A percentile compares a stretch with the other conserved stretches of the same genome.
These are phyloP conservation scores for Cystoisospora suis DNA, from an alignment of 169 alveolate genomes.

Conservation along the genomic window DNA sequence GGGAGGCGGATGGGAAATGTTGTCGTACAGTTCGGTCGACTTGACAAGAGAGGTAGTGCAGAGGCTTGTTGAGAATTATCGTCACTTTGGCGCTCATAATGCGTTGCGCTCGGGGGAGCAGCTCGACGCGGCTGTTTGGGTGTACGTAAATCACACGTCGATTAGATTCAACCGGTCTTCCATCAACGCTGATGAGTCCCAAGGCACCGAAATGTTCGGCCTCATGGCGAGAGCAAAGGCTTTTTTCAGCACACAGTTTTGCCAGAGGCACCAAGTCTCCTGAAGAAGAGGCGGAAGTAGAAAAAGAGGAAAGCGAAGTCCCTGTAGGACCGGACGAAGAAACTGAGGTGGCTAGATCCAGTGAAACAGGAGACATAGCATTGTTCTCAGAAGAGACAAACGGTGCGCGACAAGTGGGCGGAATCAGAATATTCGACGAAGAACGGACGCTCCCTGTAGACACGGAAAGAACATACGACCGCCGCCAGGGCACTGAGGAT, in stretches of 20 bases:
- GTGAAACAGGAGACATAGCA: too few species aligned
- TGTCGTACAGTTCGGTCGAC: slow-evolving; percentile 20
- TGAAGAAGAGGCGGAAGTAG: neutral
- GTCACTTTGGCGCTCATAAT: slow-evolving; percentile 26
- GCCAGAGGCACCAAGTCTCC: neutral
- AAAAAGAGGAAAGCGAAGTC: neutral
- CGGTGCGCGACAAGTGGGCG: too few species aligned
- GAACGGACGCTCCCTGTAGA: too few species aligned
- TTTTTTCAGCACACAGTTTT: slow-evolving; percentile 26
- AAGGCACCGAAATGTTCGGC: slow-evolving; percentile 10
- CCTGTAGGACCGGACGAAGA: neutral
- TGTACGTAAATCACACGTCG: neutral
- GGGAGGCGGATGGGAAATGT: too few species aligned
- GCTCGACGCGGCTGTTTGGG: slow-evolving; percentile 28
- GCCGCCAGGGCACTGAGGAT: too few species aligned
- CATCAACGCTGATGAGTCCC: slow-evolving; percentile 23
- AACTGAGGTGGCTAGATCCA: too few species aligned
- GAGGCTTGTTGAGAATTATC: slow-evolving; percentile 53
- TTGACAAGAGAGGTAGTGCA: slow-evolving; percentile 42
- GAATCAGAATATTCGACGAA: too few species aligned
- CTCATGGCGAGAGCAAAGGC: slow-evolving; percentile 16
- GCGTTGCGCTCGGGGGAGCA: slow-evolving; percentile 55
- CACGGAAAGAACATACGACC: too few species aligned
- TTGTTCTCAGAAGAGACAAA: too few species aligned
- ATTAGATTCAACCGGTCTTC: neutral